phyloP scores from a whole-genome alignment of 306 rosid species.

The Adenanthera pavonina region DNA sequence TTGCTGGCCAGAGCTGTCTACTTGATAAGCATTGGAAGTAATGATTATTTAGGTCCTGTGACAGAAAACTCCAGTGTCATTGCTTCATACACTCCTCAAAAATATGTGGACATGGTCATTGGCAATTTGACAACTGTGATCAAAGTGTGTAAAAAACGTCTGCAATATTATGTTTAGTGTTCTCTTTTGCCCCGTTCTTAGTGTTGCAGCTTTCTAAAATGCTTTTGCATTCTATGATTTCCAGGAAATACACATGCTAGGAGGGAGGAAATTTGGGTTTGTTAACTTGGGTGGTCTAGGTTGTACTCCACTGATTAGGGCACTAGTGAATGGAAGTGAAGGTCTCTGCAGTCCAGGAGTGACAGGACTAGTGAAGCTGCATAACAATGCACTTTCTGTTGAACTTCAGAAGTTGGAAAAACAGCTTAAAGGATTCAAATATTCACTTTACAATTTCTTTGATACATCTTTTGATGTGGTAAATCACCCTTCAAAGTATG shows the following conservation, averaged over 20 bases:
- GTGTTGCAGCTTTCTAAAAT: background rate
- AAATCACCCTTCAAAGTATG: slow-evolving; percentile 56
- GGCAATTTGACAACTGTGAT: slow-evolving; percentile 67
- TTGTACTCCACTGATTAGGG: slow-evolving; percentile 37
- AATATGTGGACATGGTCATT: slow-evolving; percentile 62
- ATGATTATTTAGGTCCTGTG: slow-evolving; percentile 61
- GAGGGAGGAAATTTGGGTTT: slow-evolving; percentile 62
- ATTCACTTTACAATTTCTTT: slow-evolving; percentile 43
- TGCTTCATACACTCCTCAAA: slow-evolving; percentile 48
- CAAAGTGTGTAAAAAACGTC: slow-evolving; percentile 51
- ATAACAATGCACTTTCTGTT: slow-evolving; percentile 41
- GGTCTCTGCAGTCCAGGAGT: slow-evolving; percentile 37
- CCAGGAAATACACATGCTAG: slow-evolving; percentile 48
- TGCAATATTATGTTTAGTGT: background rate
- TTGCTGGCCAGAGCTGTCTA: slow-evolving; percentile 65
- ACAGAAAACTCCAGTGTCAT: slow-evolving; percentile 47
- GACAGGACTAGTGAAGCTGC: slow-evolving; percentile 35
- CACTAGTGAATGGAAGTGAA: slow-evolving; percentile 26
- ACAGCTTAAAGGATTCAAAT: slow-evolving; percentile 54
- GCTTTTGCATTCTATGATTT: background rate
- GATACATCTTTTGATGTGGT: background rate
- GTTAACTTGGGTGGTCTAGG: slow-evolving; percentile 40
- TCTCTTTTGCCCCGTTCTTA: background rate
- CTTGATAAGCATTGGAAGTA: slow-evolving; percentile 63
- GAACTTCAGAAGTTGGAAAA: slow-evolving; percentile 40